Evolutionary conservation across 2,329 filamentous ascomycete genomes (phyloP), one percentile per base, ranked within the genome.

Genomic region (Claviceps monticola): DNA sequence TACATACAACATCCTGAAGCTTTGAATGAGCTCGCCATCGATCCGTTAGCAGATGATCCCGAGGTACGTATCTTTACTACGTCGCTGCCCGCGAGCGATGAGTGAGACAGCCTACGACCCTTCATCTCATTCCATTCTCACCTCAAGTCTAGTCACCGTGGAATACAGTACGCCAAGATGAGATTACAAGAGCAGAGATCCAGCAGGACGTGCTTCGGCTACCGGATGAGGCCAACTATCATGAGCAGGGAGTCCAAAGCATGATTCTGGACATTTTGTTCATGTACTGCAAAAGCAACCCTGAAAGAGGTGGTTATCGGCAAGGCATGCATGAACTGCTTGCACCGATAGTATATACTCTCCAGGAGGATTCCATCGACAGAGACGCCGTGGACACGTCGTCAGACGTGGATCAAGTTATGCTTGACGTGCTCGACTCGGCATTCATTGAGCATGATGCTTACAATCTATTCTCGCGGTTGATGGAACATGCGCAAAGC

Each of bases 321-420:
- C 93, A 98, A 70, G 93, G 93, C 11, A 98, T 98, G 91, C 93
- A 98, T 64, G 93, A 98, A 68, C 73, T 98, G 44, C 74, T 97
- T 14, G 93, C 93, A 0, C 90, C 93, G 0, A 82, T 98, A 39
- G 72, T 96, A 6, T 88, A 88, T 76, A 86, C 88, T 2, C 71
- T 97, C 5, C 82, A 90, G 58, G 76, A 83, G 59, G 93, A 98
- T 68, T 84, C 90, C 6, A 72, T 95, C 49, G 76, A 86, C 50
- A 65, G 67, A 3, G 59, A 62, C 2, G 62, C 66, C 3, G 62
- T 67, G 44, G 62, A 63, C 1, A 62, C 62, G 2, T 59, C 61
- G 11, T 59, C 64, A 14, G 38, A 45, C 38, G 64, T 68, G 3
- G 76, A 84, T 48, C 67, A 72, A 21, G 62, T 72, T 43, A 78